phyloP scores from a whole-genome alignment of 371 early-diverging fungal genomes.

The Thermomucor indicae-seudaticae region DNA sequence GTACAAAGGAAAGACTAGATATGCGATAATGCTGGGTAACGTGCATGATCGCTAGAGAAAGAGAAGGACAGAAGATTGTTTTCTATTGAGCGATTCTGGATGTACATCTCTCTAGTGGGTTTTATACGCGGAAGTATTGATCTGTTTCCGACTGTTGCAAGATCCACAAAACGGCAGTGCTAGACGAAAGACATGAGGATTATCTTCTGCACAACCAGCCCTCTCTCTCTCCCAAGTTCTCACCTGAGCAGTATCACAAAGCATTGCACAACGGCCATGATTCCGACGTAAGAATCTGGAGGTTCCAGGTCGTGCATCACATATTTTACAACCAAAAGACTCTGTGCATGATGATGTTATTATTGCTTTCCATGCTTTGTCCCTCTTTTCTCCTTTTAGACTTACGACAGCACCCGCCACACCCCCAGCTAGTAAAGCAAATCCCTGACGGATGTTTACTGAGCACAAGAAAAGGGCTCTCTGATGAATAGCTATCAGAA shows the following conservation, averaged over 20 bases:
- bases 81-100: too few relatives aligned
- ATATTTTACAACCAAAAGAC: slow-evolving; percentile 67
- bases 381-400: too few relatives aligned
- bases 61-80: too few relatives aligned
- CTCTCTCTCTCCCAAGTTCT: not conserved
- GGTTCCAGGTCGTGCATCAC: slow-evolving; percentile 51
- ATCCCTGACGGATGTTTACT: slow-evolving; percentile 35
- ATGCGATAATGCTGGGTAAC: too few relatives aligned
- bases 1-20: too few relatives aligned
- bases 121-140: slow-evolving; percentile 1
- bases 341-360: slow-evolving; percentile 43
- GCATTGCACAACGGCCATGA: slow-evolving; percentile 60
- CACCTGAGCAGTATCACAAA: slow-evolving; percentile 66
- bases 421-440: slow-evolving; percentile 70
- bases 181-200: too few relatives aligned
- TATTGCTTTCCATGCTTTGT: too few relatives aligned
- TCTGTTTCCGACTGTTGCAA: slow-evolving; percentile 2
- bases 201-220: too few relatives aligned
- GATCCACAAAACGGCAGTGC: slow-evolving; percentile 14
- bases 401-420: slow-evolving; percentile 70
- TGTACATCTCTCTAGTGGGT: too few relatives aligned
- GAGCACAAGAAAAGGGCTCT: not conserved
- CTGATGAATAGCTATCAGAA: not conserved
- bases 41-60: too few relatives aligned
- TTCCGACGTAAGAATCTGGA: slow-evolving; percentile 57